These are phyloP conservation scores for Spathaspora sp. DNA, from an alignment of 805 yeast genomes.

Conservation along the genomic window DNA sequence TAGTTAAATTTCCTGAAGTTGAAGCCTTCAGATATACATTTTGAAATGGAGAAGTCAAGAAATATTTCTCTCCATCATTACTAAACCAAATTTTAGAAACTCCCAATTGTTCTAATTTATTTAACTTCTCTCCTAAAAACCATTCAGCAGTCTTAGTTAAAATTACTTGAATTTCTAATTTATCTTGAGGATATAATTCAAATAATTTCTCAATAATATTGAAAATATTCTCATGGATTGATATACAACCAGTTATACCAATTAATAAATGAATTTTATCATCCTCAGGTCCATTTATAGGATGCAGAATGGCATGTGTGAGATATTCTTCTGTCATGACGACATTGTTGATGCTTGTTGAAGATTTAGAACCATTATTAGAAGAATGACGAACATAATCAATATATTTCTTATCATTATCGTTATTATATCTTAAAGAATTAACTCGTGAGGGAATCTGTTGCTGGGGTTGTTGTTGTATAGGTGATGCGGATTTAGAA, in stretches of 20 bases:
- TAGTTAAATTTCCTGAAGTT: background rate
- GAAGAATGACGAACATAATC: constrained; percentile 10
- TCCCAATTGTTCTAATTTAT: constrained; percentile 17
- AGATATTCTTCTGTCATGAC: background rate
- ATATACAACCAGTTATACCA: constrained; percentile 23
- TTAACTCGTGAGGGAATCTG: constrained; percentile 6
- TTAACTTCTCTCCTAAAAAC: constrained; percentile 15
- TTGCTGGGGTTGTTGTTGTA: background rate
- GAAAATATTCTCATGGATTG: constrained; percentile 18
- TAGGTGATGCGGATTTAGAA: background rate
- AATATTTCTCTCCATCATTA: constrained; percentile 17
- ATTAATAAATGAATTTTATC: constrained; percentile 19
- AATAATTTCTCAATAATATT: constrained; percentile 21
- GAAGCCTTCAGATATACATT: constrained; percentile 5
- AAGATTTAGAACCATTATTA: constrained; percentile 1
- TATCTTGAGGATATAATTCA: constrained; percentile 16
- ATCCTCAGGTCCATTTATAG: constrained; percentile 7
- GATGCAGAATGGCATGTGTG: background rate
- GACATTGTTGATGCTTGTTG: background rate
- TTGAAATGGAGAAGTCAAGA: constrained; percentile 10
- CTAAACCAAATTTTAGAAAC: constrained; percentile 21
- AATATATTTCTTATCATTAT: constrained; percentile 9
- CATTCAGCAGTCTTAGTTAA: constrained; percentile 21
- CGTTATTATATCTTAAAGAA: constrained; percentile 8
- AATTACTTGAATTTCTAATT: constrained; percentile 21